A percentile compares a stretch with the other conserved stretches of the same genome.
Evolutionary conservation across 768 basidiomycete species (phyloP).

Genomic region (Leccinum imitatum): DNA sequence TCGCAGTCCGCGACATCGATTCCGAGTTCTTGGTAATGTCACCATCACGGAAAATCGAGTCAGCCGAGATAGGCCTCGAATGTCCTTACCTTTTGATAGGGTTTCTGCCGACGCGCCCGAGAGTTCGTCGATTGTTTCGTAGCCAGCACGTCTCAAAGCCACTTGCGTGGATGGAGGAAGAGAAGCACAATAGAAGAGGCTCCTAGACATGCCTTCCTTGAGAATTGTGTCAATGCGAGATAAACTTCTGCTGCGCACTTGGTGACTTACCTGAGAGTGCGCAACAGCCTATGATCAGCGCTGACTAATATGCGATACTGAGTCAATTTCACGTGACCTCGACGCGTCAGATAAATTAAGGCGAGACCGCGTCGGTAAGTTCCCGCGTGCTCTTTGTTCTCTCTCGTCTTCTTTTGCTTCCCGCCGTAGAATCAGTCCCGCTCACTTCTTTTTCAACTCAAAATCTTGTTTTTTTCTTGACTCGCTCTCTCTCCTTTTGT

Average conservation of each 20-base stretch:
- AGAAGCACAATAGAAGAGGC: conserved; percentile 44
- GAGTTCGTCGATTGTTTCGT: conserved; percentile 57
- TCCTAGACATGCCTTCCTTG: conserved; percentile 35
- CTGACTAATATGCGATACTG: neutral
- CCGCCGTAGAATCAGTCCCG: conserved; percentile 22
- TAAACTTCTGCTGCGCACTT: neutral
- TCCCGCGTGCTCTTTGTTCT: conserved; percentile 32
- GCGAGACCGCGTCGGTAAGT: conserved; percentile 6
- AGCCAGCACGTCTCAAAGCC: conserved; percentile 52
- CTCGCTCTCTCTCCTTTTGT: conserved; percentile 17
- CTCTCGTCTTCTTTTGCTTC: conserved; percentile 28
- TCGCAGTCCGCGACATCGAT: conserved; percentile 47
- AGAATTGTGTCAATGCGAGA: conserved; percentile 1
- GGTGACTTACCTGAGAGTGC: neutral
- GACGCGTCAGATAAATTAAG: conserved; percentile 32
- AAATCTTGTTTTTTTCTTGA: conserved; percentile 7
- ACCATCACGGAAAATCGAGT: neutral
- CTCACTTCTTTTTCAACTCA: conserved; percentile 9
- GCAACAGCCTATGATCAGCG: conserved; percentile 4
- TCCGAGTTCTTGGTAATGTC: conserved; percentile 44
- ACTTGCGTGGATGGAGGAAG: conserved; percentile 47
- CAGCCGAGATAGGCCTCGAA: neutral
- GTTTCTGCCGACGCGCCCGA: conserved; percentile 40
- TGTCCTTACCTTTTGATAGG: conserved; percentile 50
- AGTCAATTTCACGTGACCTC: conserved; percentile 28